Evolutionary conservation across 1,284 basidiomycete species (phyloP), one percentile per base, ranked within the genome.

Genomic region (Austropuccinia psidii): DNA sequence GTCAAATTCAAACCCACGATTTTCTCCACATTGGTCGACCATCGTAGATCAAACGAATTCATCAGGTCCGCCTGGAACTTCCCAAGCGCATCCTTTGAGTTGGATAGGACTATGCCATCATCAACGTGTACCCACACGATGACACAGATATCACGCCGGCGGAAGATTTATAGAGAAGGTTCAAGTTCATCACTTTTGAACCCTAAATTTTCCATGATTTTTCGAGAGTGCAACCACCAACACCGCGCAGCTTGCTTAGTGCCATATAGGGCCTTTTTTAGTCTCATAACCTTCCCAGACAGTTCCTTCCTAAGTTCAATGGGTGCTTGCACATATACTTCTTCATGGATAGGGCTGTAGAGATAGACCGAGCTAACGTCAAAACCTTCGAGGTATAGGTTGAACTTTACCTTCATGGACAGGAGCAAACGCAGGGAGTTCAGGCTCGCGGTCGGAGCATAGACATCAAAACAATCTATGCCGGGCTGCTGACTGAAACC

Each of bases 41-140:
- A 66, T 37, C 39, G 29, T 7, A 66, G 19, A 15, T 66, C 41
- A 13, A 66, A 13, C 4, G 29, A 17, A 9, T 13, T n/a, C 17
- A 24, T 31, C 29, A 66, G 31, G 5, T 19, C 62, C 2, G n/a
- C 45, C 9, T 27, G 17, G 17, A 66, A 19, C 24, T 50, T 13
- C 2, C 50, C 13, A 2, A 66, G 29, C 6, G 50, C 6, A 3
- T 50, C 29, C 4, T 8, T 9, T 24, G 17, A 17, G 17, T 19
- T 39, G 4, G 21, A 24, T 31, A 66, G 19, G 15, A 54, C 54
- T 31, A 58, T 29, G 1, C 66, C 66, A 31, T 57, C 52, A 29
- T 68, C 52, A 43, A 68, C 37, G 31, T 68, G 66, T 27, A 55
- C 13, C 50, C 54, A 70, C 1, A 70, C 50, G 15, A 70, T 45